Evolutionary conservation across 2,329 filamentous ascomycete genomes (phyloP).

Genomic region (Coniochaeta sp.): DNA sequence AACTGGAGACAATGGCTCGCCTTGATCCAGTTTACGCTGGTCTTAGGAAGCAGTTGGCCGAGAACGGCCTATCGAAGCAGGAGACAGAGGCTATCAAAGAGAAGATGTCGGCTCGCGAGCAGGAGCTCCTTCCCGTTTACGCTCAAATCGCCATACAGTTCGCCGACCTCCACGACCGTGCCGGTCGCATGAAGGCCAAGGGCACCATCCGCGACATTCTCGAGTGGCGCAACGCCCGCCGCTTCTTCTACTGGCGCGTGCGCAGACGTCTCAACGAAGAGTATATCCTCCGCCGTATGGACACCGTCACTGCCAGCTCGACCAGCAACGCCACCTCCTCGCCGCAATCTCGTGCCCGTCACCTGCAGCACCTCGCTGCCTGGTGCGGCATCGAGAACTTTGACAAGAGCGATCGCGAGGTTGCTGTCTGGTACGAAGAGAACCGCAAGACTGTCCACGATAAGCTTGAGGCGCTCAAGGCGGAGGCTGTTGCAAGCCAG

Average conservation of each 20-base stretch:
- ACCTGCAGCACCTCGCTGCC: slow-evolving; percentile 69
- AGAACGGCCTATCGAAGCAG: slow-evolving; percentile 59
- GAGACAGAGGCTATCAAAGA: slow-evolving; percentile 72
- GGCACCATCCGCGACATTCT: slow-evolving; percentile 79
- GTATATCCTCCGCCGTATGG: slow-evolving; percentile 89
- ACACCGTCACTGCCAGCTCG: slow-evolving; percentile 18
- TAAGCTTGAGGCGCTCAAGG: slow-evolving; percentile 80
- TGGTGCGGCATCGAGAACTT: slow-evolving; percentile 79
- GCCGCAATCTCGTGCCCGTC: slow-evolving; percentile 46
- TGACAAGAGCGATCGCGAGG: slow-evolving; percentile 69
- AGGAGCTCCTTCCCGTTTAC: slow-evolving; percentile 86
- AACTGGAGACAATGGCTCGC: slow-evolving; percentile 94
- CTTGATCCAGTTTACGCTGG: slow-evolving; percentile 77
- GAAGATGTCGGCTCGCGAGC: slow-evolving; percentile 79
- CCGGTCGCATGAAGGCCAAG: slow-evolving; percentile 98
- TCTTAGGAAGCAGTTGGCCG: slow-evolving; percentile 69
- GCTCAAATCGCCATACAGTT: slow-evolving; percentile 94
- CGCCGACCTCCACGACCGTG: slow-evolving; percentile 92
- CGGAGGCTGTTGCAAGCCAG: slow-evolving; percentile 50
- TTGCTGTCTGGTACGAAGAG: slow-evolving; percentile 93
- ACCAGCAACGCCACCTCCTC: not conserved
- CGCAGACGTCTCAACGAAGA: slow-evolving; percentile 96
- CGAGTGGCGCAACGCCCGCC: slow-evolving; percentile 79
- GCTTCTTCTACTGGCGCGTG: slow-evolving; percentile 99
- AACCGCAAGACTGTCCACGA: slow-evolving; percentile 75